phyloP scores from a whole-genome alignment of 208 protist genomes.

The Trypanosoma melophagium region DNA sequence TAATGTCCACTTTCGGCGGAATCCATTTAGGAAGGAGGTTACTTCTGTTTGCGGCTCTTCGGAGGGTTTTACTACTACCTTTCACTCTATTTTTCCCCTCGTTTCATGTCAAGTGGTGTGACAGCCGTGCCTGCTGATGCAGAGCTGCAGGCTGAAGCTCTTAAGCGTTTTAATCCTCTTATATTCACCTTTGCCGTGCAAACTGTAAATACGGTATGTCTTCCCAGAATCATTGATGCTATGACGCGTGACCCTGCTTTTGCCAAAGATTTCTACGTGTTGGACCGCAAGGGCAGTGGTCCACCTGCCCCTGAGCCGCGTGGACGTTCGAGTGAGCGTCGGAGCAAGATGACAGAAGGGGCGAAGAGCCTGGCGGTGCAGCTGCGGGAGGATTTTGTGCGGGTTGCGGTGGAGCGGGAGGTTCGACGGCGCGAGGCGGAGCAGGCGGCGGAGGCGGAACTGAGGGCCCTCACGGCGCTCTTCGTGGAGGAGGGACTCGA shows the following conservation, averaged over 20 bases:
- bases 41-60: no score
- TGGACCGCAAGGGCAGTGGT: slow-evolving; percentile 19
- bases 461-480: slow-evolving; percentile 37
- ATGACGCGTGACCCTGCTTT: slow-evolving; percentile 30
- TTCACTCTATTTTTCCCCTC: slow-evolving; percentile 1
- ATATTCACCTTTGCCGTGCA: slow-evolving; percentile 41
- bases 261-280: slow-evolving; percentile 29
- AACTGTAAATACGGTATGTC: slow-evolving; percentile 37
- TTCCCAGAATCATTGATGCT: slow-evolving; percentile 30
- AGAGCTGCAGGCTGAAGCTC: slow-evolving; percentile 27
- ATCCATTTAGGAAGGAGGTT: no score
- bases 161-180: slow-evolving; percentile 41
- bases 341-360: slow-evolving; percentile 12
- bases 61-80: no score
- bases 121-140: slow-evolving; percentile 10
- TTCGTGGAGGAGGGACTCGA: slow-evolving; percentile 78
- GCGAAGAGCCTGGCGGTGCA: slow-evolving; percentile 15
- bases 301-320: slow-evolving; percentile 5
- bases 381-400: slow-evolving; percentile 44
- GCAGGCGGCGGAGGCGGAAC: slow-evolving; percentile 29
- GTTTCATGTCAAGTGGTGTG: neutral
- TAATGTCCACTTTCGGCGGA: no score
- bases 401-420: slow-evolving; percentile 51
- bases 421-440: slow-evolving; percentile 30
- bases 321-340: neutral